phyloP scores from a whole-genome alignment of 176 grass and related monocot genomes.

The Avena sativa region DNA sequence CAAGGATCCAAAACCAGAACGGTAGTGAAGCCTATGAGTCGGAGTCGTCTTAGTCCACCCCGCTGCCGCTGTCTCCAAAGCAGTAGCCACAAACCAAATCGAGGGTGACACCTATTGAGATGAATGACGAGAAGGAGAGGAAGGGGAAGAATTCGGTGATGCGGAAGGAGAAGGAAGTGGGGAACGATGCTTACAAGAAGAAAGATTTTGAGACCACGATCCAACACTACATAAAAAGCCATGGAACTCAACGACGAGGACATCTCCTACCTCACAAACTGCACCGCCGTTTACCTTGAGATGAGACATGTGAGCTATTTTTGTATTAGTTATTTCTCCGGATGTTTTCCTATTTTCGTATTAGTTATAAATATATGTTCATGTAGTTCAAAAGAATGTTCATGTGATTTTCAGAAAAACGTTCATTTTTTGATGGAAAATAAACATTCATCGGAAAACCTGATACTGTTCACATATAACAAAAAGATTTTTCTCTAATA shows the following conservation, averaged over 20 bases:
- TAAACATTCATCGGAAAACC: too few relatives aligned
- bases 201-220: conserved; percentile 91
- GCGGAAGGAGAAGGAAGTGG: conserved; percentile 78
- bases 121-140: conserved; percentile 54
- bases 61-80: conserved; percentile 9
- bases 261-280: conserved; percentile 90
- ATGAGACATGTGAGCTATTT: conserved; percentile 78
- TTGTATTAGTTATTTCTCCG: background rate
- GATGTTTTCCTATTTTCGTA: background rate
- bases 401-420: too few relatives aligned
- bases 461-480: too few relatives aligned
- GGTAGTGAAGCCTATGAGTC: conserved; percentile 23
- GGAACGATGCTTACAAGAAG: conserved; percentile 96
- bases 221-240: conserved; percentile 77
- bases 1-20: conserved; percentile 63
- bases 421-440: too few relatives aligned
- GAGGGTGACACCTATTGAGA: conserved; percentile 58
- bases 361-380: too few relatives aligned
- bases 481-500: too few relatives aligned
- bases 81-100: conserved; percentile 41
- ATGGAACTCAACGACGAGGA: conserved; percentile 79
- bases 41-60: conserved; percentile 10
- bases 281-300: conserved; percentile 92
- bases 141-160: conserved; percentile 76
- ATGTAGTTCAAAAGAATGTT: too few relatives aligned